Conservation (phyloP, 1,284 basidiomycete species). For the Malassezia brasiliensis region DNA sequence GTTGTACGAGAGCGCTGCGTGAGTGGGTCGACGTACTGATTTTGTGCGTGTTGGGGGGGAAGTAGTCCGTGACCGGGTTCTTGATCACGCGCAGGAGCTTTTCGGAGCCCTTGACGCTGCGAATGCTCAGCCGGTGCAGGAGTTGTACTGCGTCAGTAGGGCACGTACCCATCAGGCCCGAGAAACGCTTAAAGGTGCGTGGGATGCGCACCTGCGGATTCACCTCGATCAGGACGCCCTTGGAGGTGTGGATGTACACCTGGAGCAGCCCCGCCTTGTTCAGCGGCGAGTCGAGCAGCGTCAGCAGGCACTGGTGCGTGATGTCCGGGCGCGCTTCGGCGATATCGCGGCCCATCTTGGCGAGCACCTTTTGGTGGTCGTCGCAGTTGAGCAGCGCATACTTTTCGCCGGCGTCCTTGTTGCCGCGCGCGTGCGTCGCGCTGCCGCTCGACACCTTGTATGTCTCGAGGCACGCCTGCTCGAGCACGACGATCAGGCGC, state of each 20-base stretch:
- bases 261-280: slow-evolving; percentile 95
- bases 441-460: slow-evolving; percentile 67
- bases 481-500: slow-evolving; percentile 72
- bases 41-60: slow-evolving; percentile 91
- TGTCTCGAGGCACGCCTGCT: slow-evolving; percentile 88
- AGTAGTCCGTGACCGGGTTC: slow-evolving; percentile 92
- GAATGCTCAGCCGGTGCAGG: slow-evolving; percentile 86
- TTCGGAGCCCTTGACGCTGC: slow-evolving; percentile 89
- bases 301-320: slow-evolving; percentile 97
- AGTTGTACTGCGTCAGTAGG: slow-evolving; percentile 62
- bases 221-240: slow-evolving; percentile 93
- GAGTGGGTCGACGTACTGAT: slow-evolving; percentile 50
- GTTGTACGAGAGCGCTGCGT: slow-evolving; percentile 72
- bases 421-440: slow-evolving; percentile 46
- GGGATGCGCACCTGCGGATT: slow-evolving; percentile 96
- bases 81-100: slow-evolving; percentile 95
- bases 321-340: slow-evolving; percentile 96
- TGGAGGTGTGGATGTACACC: slow-evolving; percentile 96
- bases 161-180: slow-evolving; percentile 67
- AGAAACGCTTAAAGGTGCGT: slow-evolving; percentile 95
- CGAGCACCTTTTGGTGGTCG: slow-evolving; percentile 95
- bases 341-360: slow-evolving; percentile 94
- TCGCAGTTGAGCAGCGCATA: slow-evolving; percentile 97
- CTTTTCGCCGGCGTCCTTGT: slow-evolving; percentile 57
- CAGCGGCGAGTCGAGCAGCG: slow-evolving; percentile 88